Evolutionary conservation across 1,284 basidiomycete genomes (phyloP), one percentile per base, ranked within the genome.

Genomic region (Leccinum pseudoinsigne): DNA sequence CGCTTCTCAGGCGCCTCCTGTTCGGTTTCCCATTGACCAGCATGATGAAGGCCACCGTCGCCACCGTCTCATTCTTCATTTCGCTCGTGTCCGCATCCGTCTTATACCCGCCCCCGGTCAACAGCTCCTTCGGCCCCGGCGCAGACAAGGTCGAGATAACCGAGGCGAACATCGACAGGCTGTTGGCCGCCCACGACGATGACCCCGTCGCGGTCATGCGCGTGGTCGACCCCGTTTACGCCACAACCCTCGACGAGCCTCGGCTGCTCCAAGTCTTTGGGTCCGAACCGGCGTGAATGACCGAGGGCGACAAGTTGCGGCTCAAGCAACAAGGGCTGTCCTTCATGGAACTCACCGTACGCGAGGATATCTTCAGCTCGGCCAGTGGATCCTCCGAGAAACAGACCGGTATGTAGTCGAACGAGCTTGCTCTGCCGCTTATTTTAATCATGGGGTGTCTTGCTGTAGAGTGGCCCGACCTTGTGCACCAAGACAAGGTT

Each of bases 121-220:
- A 40, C 58, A 60, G 1, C 23, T 55, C 9, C 23, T 64, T 18
- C 45, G 45, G 8, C 45, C 45, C 11, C 28, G 42, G 16, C 12
- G 34, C 36, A 6, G n/a, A 45, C 38, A 10, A n/a, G 5, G 21
- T 40, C 16, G 26, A 51, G 28, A 18, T 28, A 8, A 45, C 42
- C 6, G 58, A 67, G 9, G 58, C 55, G 5, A 36, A 34, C 4
- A 55, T 70, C 26, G 11, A 60, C 12, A 40, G 16, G 18, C 47
- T 68, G 7, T 34, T 68, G 5, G 64, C 60, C 38, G 55, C 31
- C 1, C 59, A 70, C 21, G 31, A 67, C 5, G 59, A 60, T 4
- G 68, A 71, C 40, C 66, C 70, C 2, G 68, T 71, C 23, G 45
- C 62, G 16, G 61, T 69, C 23, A 71, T 71, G 64, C 61, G 58